Evolutionary conservation across 768 basidiomycete genomes (phyloP).

Genomic region (Amanita thiersii): DNA sequence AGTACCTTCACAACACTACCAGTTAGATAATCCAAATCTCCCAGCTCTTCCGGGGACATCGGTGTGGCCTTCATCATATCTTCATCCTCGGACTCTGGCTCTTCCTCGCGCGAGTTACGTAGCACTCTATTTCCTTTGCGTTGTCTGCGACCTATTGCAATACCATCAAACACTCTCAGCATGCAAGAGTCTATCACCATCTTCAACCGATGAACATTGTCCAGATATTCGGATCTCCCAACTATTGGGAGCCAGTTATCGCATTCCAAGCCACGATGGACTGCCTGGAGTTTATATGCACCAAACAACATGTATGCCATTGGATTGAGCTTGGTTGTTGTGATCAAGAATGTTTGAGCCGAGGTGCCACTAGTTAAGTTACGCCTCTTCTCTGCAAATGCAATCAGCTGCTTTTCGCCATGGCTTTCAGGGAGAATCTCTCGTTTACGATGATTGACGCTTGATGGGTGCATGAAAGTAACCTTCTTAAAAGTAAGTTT

Average conservation of each 20-base stretch:
- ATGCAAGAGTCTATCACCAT: conserved; percentile 73
- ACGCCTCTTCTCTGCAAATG: conserved; percentile 78
- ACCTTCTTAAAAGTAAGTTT: conserved; percentile 42
- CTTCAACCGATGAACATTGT: conserved; percentile 80
- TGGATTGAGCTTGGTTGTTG: conserved; percentile 79
- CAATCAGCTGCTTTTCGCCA: conserved; percentile 68
- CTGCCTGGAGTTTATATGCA: conserved; percentile 67
- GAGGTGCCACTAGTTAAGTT: conserved; percentile 48
- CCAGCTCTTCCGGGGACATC: conserved; percentile 60
- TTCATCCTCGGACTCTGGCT: conserved; percentile 54
- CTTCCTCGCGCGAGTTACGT: conserved; percentile 35
- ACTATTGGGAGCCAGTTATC: conserved; percentile 88
- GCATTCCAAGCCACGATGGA: conserved; percentile 70
- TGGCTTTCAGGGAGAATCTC: conserved; percentile 16
- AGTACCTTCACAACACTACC: conserved; percentile 68
- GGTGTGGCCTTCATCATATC: conserved; percentile 38
- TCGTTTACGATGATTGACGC: conserved; percentile 72
- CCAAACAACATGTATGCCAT: conserved; percentile 90
- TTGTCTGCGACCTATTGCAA: conserved; percentile 39
- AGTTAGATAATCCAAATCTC: conserved; percentile 69
- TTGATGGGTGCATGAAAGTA: conserved; percentile 77
- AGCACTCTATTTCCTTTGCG: conserved; percentile 21
- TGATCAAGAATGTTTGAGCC: conserved; percentile 65
- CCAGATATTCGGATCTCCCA: conserved; percentile 64
- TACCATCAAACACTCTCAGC: conserved; percentile 86